Percentiles rank a stretch among this genome's conserved stretches.
These are phyloP conservation scores for Pholiota microspora DNA, from an alignment of 768 basidiomycete genomes.

Conservation along the genomic window DNA sequence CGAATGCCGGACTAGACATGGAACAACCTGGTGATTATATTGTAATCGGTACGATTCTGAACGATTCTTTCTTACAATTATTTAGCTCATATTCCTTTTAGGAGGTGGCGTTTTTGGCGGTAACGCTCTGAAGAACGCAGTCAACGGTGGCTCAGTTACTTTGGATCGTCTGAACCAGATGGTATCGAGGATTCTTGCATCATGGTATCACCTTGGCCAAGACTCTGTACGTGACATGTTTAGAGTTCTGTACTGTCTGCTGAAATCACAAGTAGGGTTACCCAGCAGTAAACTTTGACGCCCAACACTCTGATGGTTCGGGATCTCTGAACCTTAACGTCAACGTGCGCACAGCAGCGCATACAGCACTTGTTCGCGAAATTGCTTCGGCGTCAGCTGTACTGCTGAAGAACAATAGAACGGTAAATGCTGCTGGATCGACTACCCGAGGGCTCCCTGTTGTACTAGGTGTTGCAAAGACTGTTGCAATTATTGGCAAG, in stretches of 20 bases:
- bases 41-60: constrained; percentile 31
- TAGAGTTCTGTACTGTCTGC: not conserved
- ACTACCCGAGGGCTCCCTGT: constrained; percentile 42
- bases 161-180: constrained; percentile 40
- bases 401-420: constrained; percentile 62
- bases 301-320: constrained; percentile 43
- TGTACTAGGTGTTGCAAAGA: constrained; percentile 46
- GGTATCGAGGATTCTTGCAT: constrained; percentile 42
- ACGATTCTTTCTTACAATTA: not conserved
- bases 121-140: constrained; percentile 29
- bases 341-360: constrained; percentile 39
- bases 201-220: constrained; percentile 48
- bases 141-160: constrained; percentile 33
- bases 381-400: constrained; percentile 68
- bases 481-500: constrained; percentile 58
- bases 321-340: constrained; percentile 42
- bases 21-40: constrained; percentile 51
- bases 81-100: constrained; percentile 6
- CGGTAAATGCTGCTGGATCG: constrained; percentile 33
- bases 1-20: constrained; percentile 49
- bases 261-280: constrained; percentile 31
- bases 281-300: constrained; percentile 45
- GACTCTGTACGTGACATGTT: constrained; percentile 33
- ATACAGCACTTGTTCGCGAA: constrained; percentile 53
- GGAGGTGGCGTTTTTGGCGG: constrained; percentile 37